These are phyloP conservation scores for Podaxis sp. DNA, from an alignment of 768 basidiomycete species.

Conservation along the genomic window DNA sequence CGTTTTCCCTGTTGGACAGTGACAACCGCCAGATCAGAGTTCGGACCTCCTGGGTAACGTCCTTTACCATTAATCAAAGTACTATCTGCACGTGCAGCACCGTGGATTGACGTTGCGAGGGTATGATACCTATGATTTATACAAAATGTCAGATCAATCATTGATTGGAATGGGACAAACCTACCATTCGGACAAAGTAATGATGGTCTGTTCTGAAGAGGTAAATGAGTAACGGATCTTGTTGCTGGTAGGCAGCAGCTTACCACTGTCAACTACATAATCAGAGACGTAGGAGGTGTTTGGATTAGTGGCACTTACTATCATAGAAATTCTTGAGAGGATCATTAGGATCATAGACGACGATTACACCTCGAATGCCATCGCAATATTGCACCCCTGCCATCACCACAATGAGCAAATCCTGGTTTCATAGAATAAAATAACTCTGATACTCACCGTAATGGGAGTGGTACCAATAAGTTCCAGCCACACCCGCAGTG, in stretches of 20 bases:
- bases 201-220: constrained; percentile 33
- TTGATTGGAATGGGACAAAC: background rate
- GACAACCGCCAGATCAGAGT: constrained; percentile 30
- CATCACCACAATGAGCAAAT: background rate
- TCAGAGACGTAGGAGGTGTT: background rate
- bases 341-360: constrained; percentile 32
- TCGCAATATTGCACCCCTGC: constrained; percentile 30
- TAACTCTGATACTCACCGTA: background rate
- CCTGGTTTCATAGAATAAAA: background rate
- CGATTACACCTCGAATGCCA: constrained; percentile 41
- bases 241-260: background rate
- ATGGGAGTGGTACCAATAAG: constrained; percentile 6
- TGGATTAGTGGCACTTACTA: constrained; percentile 1
- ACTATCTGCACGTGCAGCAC: constrained; percentile 25
- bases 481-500: constrained; percentile 30
- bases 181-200: constrained; percentile 41
- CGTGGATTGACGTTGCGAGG: constrained; percentile 21
- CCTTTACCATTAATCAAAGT: constrained; percentile 40
- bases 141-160: background rate
- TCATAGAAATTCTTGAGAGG: constrained; percentile 22
- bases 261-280: constrained; percentile 35
- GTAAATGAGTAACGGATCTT: constrained; percentile 26
- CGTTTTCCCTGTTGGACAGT: constrained; percentile 32
- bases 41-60: constrained; percentile 33
- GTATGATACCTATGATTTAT: constrained; percentile 22